phyloP scores from a whole-genome alignment of 225 moss, liverwort and hornwort genomes.

The Anthoceros angustus region DNA sequence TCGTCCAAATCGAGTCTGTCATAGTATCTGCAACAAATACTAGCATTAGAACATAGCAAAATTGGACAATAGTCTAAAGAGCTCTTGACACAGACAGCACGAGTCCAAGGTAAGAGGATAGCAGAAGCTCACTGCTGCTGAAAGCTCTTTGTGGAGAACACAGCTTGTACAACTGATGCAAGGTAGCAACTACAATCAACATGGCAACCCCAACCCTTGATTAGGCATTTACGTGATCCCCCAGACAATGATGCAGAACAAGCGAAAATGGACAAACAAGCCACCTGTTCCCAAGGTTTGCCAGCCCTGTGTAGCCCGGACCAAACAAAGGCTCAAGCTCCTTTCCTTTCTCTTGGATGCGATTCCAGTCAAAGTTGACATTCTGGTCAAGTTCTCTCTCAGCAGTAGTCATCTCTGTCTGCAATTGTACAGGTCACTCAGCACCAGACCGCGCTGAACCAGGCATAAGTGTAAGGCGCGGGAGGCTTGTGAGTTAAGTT shows the following conservation, averaged over 20 bases:
- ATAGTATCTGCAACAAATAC: conserved; percentile 47
- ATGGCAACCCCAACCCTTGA: neutral
- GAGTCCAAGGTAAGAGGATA: neutral
- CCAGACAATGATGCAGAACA: neutral
- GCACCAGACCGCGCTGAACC: neutral
- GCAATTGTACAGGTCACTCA: conserved; percentile 8
- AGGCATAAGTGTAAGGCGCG: neutral
- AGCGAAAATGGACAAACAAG: conserved; percentile 1
- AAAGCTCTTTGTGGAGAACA: conserved; percentile 81
- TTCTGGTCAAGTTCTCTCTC: conserved; percentile 97
- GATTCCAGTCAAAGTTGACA: conserved; percentile 96
- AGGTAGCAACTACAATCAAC: conserved; percentile 68
- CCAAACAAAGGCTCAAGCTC: conserved; percentile 92
- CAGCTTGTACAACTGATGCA: conserved; percentile 91
- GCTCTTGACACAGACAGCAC: neutral
- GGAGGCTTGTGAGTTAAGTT: neutral
- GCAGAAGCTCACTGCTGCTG: conserved; percentile 50
- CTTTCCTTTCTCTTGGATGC: conserved; percentile 96
- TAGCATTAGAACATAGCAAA: conserved; percentile 7
- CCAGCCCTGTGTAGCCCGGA: conserved; percentile 88
- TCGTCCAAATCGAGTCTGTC: conserved; percentile 65
- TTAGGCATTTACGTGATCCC: too few relatives aligned
- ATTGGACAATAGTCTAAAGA: conserved; percentile 7
- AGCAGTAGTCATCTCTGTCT: conserved; percentile 99
- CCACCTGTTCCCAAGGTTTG: conserved; percentile 97